phyloP scores from a whole-genome alignment of 208 protist genomes.

The Crithidia expoeki region DNA sequence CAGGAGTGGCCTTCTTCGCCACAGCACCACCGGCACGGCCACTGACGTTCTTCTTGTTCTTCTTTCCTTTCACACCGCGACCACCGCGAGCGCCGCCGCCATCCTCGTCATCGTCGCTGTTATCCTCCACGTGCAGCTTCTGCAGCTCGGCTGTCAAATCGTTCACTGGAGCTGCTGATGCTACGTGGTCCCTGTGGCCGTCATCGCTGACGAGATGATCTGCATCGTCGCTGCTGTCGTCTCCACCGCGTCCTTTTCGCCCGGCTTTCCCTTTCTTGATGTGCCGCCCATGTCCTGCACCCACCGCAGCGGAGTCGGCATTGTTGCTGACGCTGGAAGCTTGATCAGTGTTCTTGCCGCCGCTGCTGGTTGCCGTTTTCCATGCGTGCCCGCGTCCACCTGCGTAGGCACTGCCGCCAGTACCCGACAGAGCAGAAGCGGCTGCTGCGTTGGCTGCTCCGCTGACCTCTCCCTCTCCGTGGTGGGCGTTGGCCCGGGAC shows the following conservation, averaged over 20 bases:
- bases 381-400: neutral
- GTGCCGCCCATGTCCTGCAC: neutral
- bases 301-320: slow-evolving; percentile 10
- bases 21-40: neutral
- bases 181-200: neutral
- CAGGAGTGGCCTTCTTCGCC: neutral
- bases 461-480: neutral
- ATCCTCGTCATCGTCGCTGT: slow-evolving; percentile 30
- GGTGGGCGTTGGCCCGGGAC: slow-evolving; percentile 27
- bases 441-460: neutral
- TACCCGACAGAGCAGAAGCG: too few relatives aligned
- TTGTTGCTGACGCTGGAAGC: slow-evolving; percentile 16
- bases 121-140: slow-evolving; percentile 32
- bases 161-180: neutral
- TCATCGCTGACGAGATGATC: slow-evolving; percentile 2
- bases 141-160: slow-evolving; percentile 31
- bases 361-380: slow-evolving; percentile 1
- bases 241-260: neutral
- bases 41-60: slow-evolving; percentile 28
- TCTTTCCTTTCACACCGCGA: slow-evolving; percentile 32
- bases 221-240: slow-evolving; percentile 13
- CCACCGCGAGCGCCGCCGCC: slow-evolving; percentile 5
- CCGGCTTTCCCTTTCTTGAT: neutral
- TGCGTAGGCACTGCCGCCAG: neutral
- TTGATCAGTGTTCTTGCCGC: slow-evolving; percentile 1